A percentile compares a stretch with the other conserved stretches of the same genome.
phyloP scores from a whole-genome alignment of 2,329 filamentous ascomycete species.

The Fusarium proliferatum region DNA sequence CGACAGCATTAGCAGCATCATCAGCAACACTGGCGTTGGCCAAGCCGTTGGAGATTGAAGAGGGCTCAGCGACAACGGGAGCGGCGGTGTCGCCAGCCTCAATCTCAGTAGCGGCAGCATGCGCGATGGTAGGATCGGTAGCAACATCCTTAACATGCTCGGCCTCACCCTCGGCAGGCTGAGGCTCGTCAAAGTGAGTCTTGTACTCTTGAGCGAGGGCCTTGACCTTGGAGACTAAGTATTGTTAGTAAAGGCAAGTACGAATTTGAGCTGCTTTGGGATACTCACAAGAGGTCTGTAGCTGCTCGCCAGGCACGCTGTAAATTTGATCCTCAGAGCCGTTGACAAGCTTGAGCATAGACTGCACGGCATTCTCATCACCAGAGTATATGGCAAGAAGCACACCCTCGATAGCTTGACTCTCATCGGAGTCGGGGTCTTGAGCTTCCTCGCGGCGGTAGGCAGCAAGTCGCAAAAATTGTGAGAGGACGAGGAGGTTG shows the following conservation, averaged over 20 bases:
- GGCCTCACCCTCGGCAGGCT: slow-evolving; percentile 48
- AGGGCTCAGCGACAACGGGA: slow-evolving; percentile 54
- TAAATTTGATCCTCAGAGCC: slow-evolving; percentile 74
- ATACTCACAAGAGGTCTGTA: slow-evolving; percentile 79
- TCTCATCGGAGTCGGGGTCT: slow-evolving; percentile 74
- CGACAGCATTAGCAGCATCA: slow-evolving; percentile 68
- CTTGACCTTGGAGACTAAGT: slow-evolving; percentile 53
- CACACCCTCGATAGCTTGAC: slow-evolving; percentile 82
- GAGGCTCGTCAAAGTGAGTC: slow-evolving; percentile 52
- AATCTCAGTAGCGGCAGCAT: slow-evolving; percentile 76
- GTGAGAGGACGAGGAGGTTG: slow-evolving; percentile 76
- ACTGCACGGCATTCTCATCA: slow-evolving; percentile 77
- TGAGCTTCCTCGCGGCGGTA: slow-evolving; percentile 78
- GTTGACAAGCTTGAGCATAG: slow-evolving; percentile 81
- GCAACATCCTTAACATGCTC: slow-evolving; percentile 49
- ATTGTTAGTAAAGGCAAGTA: slow-evolving; percentile 32
- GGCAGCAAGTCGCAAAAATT: slow-evolving; percentile 83
- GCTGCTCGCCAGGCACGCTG: slow-evolving; percentile 71
- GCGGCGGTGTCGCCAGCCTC: slow-evolving; percentile 58
- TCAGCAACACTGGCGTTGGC: slow-evolving; percentile 64
- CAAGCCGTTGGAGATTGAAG: slow-evolving; percentile 54
- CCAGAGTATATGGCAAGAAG: slow-evolving; percentile 83
- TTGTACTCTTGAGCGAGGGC: slow-evolving; percentile 65
- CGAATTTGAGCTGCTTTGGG: neutral
- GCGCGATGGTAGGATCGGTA: slow-evolving; percentile 74